Evolutionary conservation across 108 stramenopile species (phyloP).

Genomic region (Pseudonitzschia delicatissima): DNA sequence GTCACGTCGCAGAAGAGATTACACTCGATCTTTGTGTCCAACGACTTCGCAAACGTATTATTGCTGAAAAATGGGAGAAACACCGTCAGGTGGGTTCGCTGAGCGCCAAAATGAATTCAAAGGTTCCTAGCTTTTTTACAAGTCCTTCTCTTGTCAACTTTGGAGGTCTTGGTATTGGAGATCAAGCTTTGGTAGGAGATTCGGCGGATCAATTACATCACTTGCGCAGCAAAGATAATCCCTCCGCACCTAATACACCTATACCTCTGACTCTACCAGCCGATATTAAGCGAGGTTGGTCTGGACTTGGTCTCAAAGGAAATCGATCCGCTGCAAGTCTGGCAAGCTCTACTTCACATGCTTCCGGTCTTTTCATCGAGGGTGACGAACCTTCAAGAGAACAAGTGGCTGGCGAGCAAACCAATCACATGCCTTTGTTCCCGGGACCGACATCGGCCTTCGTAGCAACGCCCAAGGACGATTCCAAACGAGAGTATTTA

Average conservation of each 20-base stretch:
- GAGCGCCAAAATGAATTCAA: conserved; percentile 39
- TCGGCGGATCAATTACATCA: conserved; percentile 21
- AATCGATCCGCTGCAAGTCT: conserved; percentile 73
- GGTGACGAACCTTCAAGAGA: conserved; percentile 43
- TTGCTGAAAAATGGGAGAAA: conserved; percentile 66
- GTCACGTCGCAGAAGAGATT: conserved; percentile 81
- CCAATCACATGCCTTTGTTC: conserved; percentile 9
- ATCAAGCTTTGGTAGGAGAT: conserved; percentile 46
- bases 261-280: conserved; percentile 21
- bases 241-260: not conserved
- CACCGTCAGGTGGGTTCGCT: conserved; percentile 18
- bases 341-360: conserved; percentile 44
- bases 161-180: conserved; percentile 66
- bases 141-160: conserved; percentile 79
- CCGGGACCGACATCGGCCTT: not conserved
- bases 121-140: conserved; percentile 77
- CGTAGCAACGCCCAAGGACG: not conserved
- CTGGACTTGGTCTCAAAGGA: conserved; percentile 77
- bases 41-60: conserved; percentile 68
- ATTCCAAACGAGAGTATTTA: conserved; percentile 40
- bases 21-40: conserved; percentile 86
- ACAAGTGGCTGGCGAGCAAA: conserved; percentile 36
- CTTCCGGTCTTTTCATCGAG: conserved; percentile 75
- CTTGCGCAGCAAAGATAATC: not conserved
- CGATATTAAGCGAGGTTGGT: conserved; percentile 65